Evolutionary conservation across 2,329 filamentous ascomycete species (phyloP).

Genomic region (Ophiostoma sp.): DNA sequence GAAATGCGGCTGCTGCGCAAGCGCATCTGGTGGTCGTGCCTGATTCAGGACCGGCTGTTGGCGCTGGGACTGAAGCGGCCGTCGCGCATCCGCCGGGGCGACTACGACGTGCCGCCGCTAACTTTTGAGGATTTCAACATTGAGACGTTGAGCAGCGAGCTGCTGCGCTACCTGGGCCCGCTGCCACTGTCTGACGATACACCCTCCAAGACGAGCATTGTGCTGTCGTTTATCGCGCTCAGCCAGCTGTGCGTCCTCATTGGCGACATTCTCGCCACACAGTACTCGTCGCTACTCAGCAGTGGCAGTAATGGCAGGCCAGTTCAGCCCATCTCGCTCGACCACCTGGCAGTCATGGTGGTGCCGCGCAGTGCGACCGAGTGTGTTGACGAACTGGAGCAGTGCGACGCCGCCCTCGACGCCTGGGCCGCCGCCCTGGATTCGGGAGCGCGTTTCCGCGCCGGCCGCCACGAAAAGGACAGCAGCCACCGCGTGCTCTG

Average conservation of each 20-base stretch:
- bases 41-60: slow-evolving; percentile 12
- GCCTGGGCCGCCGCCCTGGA: not conserved
- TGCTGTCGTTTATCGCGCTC: not conserved
- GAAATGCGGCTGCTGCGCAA: not conserved
- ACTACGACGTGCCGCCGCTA: not conserved
- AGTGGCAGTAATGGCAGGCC: not conserved
- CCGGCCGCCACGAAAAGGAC: not conserved
- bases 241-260: not conserved
- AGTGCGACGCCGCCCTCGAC: not conserved
- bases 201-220: not conserved
- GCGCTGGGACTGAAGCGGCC: not conserved
- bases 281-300: not conserved
- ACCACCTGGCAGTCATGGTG: not conserved
- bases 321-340: no score
- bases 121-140: not conserved
- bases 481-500: not conserved
- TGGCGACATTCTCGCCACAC: not conserved
- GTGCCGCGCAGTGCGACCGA: not conserved
- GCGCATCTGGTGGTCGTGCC: slow-evolving; percentile 19
- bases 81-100: not conserved
- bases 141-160: not conserved
- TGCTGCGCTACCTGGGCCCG: not conserved
- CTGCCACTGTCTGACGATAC: not conserved
- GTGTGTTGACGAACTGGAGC: not conserved
- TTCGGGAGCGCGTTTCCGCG: no score